Conservation (phyloP, 768 basidiomycete genomes). For the Mycena belliarum region DNA sequence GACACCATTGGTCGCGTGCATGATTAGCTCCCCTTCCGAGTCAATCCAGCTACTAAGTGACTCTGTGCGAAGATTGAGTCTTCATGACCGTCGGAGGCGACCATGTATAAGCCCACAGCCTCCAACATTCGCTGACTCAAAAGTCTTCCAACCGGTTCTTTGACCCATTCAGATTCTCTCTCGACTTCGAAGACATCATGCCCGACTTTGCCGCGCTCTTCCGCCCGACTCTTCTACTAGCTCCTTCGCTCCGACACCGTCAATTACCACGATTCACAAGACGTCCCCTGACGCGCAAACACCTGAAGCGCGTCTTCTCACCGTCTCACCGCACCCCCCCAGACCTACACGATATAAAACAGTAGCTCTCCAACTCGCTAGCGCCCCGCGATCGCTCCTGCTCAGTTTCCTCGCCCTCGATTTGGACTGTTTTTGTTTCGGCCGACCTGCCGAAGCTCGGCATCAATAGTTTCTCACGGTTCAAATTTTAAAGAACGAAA, state of each 20-base stretch:
- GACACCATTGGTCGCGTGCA: conserved; percentile 1
- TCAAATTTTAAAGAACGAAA: too few species aligned
- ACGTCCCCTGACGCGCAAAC: too few species aligned
- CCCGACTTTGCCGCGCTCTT: conserved; percentile 18
- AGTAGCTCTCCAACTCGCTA: too few species aligned
- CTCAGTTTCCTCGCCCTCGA: too few species aligned
- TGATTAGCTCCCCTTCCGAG: neutral
- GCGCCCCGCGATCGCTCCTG: too few species aligned
- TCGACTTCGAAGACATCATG: conserved; percentile 22
- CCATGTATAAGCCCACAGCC: conserved; percentile 3
- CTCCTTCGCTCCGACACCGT: conserved; percentile 16
- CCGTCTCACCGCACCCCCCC: too few species aligned
- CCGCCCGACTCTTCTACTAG: conserved; percentile 14
- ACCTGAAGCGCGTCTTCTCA: too few species aligned
- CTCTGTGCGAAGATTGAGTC: conserved; percentile 7
- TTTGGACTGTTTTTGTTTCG: too few species aligned
- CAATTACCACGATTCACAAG: conserved; percentile 7
- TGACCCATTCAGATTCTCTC: conserved; percentile 29
- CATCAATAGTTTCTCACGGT: too few species aligned
- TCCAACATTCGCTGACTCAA: conserved; percentile 21
- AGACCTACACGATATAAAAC: too few species aligned
- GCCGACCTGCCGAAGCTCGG: too few species aligned
- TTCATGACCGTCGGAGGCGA: conserved; percentile 12
- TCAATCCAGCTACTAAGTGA: neutral
- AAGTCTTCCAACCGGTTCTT: conserved; percentile 26